These are phyloP conservation scores for Aspergillus avenaceus DNA, from an alignment of 495 filamentous ascomycete genomes.

Conservation along the genomic window DNA sequence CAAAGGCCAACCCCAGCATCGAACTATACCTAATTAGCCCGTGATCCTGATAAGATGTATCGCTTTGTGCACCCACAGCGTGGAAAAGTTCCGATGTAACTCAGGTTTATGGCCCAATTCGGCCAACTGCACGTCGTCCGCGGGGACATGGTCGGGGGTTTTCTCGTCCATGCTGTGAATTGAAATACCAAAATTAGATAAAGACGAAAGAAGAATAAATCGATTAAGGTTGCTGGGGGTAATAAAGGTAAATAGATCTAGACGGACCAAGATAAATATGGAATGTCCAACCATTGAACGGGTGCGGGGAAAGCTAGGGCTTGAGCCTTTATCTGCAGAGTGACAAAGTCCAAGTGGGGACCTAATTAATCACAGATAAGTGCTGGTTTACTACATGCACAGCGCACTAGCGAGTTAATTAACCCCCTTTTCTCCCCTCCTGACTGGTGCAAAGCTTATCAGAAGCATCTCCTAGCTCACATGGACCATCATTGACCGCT, in stretches of 20 bases:
- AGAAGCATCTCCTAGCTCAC: not conserved
- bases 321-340: no score
- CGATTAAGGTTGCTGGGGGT: no score
- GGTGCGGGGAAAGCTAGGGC: conserved; percentile 2
- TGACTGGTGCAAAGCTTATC: not conserved
- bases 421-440: not conserved
- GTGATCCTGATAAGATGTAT: no score
- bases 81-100: conserved; percentile 50
- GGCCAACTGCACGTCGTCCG: conserved; percentile 46
- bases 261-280: not conserved
- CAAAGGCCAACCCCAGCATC: conserved; percentile 46
- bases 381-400: not conserved
- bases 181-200: no score
- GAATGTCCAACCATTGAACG: conserved; percentile 3
- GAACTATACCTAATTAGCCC: no score
- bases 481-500: no score
- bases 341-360: no score
- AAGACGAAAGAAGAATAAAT: no score
- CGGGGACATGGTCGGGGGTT: not conserved
- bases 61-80: conserved; percentile 32
- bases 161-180: not conserved
- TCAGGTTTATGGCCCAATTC: conserved; percentile 58
- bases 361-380: no score
- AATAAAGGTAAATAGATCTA: no score
- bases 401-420: not conserved